Evolutionary conservation across 2,329 filamentous ascomycete species (phyloP), one percentile per base, ranked within the genome.

Genomic region (Curvularia hawaiiensis): DNA sequence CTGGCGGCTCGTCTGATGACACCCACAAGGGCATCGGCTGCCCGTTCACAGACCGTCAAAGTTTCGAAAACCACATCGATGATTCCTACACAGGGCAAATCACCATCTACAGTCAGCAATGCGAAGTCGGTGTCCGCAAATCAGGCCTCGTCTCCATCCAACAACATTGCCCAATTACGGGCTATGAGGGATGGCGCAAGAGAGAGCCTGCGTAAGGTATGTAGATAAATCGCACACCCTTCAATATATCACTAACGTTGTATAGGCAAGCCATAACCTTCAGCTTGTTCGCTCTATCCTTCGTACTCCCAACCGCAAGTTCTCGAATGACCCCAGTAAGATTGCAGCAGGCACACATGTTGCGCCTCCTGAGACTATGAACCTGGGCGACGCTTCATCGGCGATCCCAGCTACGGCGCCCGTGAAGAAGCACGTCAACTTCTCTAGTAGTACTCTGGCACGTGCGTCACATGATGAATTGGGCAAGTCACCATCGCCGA

Each of bases 391-490:
- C 65, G 78, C 81, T 22, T 72, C 87, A 31, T 83, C 83, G 50
- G 72, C 79, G 3, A 72, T 74, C 26, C 77, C 86, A 53, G 87
- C 86, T 5, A 91, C 89, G 1, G 90, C 89, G 8, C 87, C 88
- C 31, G 84, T 87, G 24, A 90, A 87, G 75, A 96, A 96, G 79
- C 88, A 85, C 54, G 91, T 96, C 35, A 88, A 90, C 50, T 97
- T 96, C 69, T 92, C 90, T 0, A 88, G 88, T 0, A 87, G 86
- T 59, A 88, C 88, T 35, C 84, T 90, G 63, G 63, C 78, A 72
- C 66, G 74, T 58, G 56, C 68, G 10, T 64, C 73, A 22, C 60
- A 66, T 18, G 70, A 75, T 18, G 74, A 73, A 39, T 41, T 72
- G 39, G 65, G 65, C 58, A 71, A 74, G 50, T 75, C 73, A 30